Base-by-base conservation (phyloP, 352 stramenopile genomes). In the Pythium scleroteichum region DNA sequence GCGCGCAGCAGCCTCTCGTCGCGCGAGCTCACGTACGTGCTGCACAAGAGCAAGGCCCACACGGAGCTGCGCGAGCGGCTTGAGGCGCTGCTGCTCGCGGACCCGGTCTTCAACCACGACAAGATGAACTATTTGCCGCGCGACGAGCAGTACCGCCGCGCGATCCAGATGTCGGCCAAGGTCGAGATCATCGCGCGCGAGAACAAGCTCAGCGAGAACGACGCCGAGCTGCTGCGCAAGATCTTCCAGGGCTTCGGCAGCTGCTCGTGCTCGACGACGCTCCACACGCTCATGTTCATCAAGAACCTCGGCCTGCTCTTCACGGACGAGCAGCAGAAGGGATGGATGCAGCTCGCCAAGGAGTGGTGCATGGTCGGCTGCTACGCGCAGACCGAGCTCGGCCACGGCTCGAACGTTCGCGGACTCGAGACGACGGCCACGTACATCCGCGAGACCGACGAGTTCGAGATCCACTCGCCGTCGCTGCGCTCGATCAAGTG, bases 401-500 rank as follows among this genome's bases (percentile, higher is more conserved):
- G 90, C 9, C 90, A 97, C 64, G 90, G 90, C 41, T 95, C 80
- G 33, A 96, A 97, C 51, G 70, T 92, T 16, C 81, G 76, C 16
- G 80, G 76, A 23, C 79, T 99, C 20, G 92, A 98, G 75, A 99
- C 97, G 1, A 99, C 94, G 4, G 97, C 96, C 24, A 98, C 91
- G 10, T 99, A 96, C 75, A 59, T 97, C 29, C 78, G 76, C 16
- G 79, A 90, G 29, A 86, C 70, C 0, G 83, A 98, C 58, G 92
- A 96, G 71, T 99, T 96, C 55, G 80, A 97, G 33, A 97, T 99
- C 56, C 73, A 99, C 75, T 97, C 92, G 27, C 97, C 97, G 0
- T 98, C 94, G 10, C 67, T 98, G 44, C 98, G 90, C 10, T 92
- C 85, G 35, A 88, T 84, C 62, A 99, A 99, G 71, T 99, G 97